Evolutionary conservation across 129 eudicot species (phyloP).

Genomic region (Logfia minima): DNA sequence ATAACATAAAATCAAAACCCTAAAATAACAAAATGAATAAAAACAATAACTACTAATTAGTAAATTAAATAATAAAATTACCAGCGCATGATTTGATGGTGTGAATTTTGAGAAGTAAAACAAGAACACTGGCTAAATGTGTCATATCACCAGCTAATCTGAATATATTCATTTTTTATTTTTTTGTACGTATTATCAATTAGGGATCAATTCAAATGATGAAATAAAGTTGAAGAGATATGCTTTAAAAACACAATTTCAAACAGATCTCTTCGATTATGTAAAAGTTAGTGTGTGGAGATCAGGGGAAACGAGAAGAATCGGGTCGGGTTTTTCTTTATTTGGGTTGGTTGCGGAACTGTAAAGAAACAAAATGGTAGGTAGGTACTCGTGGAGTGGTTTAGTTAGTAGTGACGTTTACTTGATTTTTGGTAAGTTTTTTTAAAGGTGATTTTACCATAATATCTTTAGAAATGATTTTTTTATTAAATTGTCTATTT

Average conservation of each 20-base stretch:
- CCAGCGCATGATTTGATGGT: slow-evolving; percentile 63
- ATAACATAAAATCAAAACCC: background rate
- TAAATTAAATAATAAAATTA: background rate
- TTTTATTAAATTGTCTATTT: no score
- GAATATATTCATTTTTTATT: slow-evolving; percentile 49
- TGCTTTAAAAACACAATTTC: slow-evolving; percentile 9
- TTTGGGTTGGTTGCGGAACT: background rate
- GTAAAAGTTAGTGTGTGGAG: background rate
- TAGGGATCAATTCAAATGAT: slow-evolving; percentile 18
- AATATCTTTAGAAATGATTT: no score
- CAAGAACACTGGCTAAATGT: slow-evolving; percentile 57
- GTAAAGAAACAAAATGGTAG: background rate
- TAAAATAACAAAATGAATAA: no score
- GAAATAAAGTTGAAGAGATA: slow-evolving; percentile 18
- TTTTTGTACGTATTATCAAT: background rate
- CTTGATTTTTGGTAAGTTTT: background rate
- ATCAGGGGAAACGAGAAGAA: background rate
- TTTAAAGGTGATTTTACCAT: no score
- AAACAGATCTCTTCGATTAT: slow-evolving; percentile 13
- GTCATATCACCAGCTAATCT: slow-evolving; percentile 62
- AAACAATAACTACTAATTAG: background rate
- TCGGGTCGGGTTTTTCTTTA: background rate
- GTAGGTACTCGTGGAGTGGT: background rate
- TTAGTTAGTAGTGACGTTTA: background rate
- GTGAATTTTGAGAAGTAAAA: slow-evolving; percentile 55